A percentile compares a stretch with the other conserved stretches of the same genome.
These are phyloP conservation scores for Lachancea meyersii DNA, from an alignment of 805 yeast genomes.

Conservation along the genomic window DNA sequence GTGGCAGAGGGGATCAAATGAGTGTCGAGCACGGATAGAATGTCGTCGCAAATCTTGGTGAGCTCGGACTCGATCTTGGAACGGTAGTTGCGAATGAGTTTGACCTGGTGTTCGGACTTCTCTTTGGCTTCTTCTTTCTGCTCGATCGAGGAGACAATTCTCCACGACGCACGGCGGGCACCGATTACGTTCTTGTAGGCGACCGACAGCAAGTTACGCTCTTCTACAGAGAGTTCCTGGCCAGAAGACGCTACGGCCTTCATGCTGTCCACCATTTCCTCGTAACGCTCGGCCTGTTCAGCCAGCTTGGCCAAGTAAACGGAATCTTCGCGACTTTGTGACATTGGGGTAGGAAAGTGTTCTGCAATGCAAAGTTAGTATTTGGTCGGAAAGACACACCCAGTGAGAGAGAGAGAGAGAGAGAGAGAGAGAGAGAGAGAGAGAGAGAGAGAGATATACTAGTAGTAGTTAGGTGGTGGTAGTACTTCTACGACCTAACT, in stretches of 20 bases:
- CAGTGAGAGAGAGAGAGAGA: no score
- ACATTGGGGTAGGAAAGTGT: constrained; percentile 38
- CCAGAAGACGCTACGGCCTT: constrained; percentile 95
- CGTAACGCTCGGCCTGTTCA: constrained; percentile 99
- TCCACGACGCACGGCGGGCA: constrained; percentile 99
- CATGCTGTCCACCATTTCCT: constrained; percentile 99
- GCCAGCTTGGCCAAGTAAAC: constrained; percentile 97
- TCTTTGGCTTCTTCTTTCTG: constrained; percentile 98
- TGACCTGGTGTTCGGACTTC: constrained; percentile 74
- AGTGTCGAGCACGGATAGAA: constrained; percentile 76
- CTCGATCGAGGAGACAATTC: constrained; percentile 96
- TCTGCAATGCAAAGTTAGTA: background rate
- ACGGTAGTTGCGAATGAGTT: constrained; percentile 89
- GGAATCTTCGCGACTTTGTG: constrained; percentile 92
- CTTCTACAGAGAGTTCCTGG: constrained; percentile 93
- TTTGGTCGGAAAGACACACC: no score
- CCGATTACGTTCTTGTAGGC: constrained; percentile 98
- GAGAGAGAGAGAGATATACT: no score
- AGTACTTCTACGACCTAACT: no score
- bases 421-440: no score
- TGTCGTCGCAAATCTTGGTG: constrained; percentile 89
- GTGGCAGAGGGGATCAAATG: constrained; percentile 92
- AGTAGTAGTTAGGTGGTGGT: no score
- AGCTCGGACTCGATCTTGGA: constrained; percentile 89
- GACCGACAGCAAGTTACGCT: constrained; percentile 92